Evolutionary conservation across 179 eudicot genomes (phyloP), one percentile per base, ranked within the genome.

Genomic region (Camellia oleifera): DNA sequence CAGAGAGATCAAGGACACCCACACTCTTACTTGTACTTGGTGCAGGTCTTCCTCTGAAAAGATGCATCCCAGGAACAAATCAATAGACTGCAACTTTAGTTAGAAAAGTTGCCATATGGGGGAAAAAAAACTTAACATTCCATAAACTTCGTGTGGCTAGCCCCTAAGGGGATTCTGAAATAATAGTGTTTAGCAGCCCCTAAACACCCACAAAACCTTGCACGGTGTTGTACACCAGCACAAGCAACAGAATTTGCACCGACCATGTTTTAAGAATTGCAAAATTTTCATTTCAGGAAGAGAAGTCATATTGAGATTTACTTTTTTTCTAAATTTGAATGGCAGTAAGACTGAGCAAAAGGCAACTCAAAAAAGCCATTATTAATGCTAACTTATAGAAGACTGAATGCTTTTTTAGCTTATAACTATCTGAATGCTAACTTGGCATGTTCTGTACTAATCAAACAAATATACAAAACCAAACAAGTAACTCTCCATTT

Each of bases 1-100:
- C 90, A 72, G 97, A 90, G 45, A 90, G 78, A 77, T 92, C 91
- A 74, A 93, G 93, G 63, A 85, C 89, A 82, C 89, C 79, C 45
- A 90, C 91, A 74, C 97, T 94, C 78, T 90, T 88, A 69, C 94
- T 91, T 48, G 91, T 88, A 84, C 65, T 83, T 7, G 95, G 78
- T 61, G 83, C 77, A 54, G 84, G 84, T 79, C 88, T 89, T 87
- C 84, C 94, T 84, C 98, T 94, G 78, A 81, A 78, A 74, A 53
- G 73, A 65, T 18, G 60, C 26, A 52, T 12, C 13, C 9, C 54
- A 13, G 17, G 15, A 50, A 76, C n/a, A 32, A 7, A 11, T n/a
- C 14, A 77, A 11, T 57, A 58, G 40, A 58, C 4, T 0, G 72
- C 40, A 32, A 32, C 26, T 77, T 46, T 50, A 2, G 44, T 4